Evolutionary conservation across 148 eudicot genomes (phyloP), one percentile per base, ranked within the genome.

Genomic region (Vaccinium vitisidaea): DNA sequence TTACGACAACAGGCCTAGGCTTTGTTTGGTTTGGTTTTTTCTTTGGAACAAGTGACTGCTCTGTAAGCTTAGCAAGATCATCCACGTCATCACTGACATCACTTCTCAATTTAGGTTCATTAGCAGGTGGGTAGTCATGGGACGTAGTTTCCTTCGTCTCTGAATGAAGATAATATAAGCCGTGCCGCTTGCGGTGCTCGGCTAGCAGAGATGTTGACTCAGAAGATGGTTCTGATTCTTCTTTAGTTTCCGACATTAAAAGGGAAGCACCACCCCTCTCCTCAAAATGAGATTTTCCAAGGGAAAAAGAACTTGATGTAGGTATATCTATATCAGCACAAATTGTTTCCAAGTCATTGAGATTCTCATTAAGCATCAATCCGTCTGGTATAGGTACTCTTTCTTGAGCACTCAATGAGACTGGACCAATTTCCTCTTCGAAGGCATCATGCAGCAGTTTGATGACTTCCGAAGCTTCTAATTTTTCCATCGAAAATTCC

Each of bases 1-100:
- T 96, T 32, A 96, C 94, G n/a, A 96, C 99, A 84, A 92, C 93
- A 50, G 99, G 97, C 88, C 98, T 89, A 50, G 98, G 88, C 86
- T 90, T 96, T 32, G 84, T 86, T 82, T 86, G 92, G 81, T 80
- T 88, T 27, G 86, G 85, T 91, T 91, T 96, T 87, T 92, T 96
- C 95, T 93, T 93, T 48, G 85, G 77, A 16, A 76, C 75, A 79
- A 96, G 87, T 12, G 99, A 93, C 88, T 90, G 86, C 79, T 93
- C 97, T 27, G 98, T 93, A 86, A 96, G 90, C 89, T 92, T 96
- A 73, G 88, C 94, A 52, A 96, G 98, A 90, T 92, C 91, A 54
- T 89, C 90, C 80, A 86, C 90, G 79, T 90, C 93, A 87, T 87
- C 89, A 75, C 54, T 80, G 9, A 12, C 80, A 75, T 82, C 79